Evolutionary conservation across 2,329 filamentous ascomycete species (phyloP).

Genomic region (Dichotomopilus funicola): DNA sequence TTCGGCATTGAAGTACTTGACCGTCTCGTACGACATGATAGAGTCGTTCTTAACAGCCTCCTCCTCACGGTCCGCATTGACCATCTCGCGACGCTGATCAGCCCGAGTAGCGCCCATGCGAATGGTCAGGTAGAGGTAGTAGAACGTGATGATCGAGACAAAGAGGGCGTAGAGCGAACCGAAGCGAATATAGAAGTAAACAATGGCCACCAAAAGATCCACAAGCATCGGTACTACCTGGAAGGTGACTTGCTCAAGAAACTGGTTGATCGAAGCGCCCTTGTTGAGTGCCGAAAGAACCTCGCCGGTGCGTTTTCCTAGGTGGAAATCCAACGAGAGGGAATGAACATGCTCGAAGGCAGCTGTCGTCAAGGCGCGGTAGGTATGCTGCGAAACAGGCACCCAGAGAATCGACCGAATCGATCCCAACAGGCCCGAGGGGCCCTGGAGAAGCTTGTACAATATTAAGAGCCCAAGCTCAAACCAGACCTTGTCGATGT

Average conservation of each 20-base stretch:
- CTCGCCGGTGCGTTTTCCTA: slow-evolving; percentile 94
- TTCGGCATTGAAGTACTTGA: slow-evolving; percentile 86
- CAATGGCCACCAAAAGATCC: slow-evolving; percentile 78
- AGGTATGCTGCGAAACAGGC: slow-evolving; percentile 93
- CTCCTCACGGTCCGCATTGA: slow-evolving; percentile 88
- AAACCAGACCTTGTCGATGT: slow-evolving; percentile 57
- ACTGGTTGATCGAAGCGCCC: slow-evolving; percentile 90
- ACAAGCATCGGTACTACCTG: slow-evolving; percentile 92
- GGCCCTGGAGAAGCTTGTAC: slow-evolving; percentile 78
- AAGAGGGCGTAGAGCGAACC: slow-evolving; percentile 88
- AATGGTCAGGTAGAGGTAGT: slow-evolving; percentile 94
- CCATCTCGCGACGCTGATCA: slow-evolving; percentile 86
- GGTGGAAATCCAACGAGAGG: slow-evolving; percentile 90
- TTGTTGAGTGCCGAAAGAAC: slow-evolving; percentile 94
- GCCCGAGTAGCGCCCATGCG: slow-evolving; percentile 91
- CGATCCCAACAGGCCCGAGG: slow-evolving; percentile 79
- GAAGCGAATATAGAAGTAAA: slow-evolving; percentile 70
- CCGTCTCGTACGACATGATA: slow-evolving; percentile 95
- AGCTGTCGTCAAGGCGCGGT: slow-evolving; percentile 85
- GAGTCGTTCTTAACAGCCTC: slow-evolving; percentile 98
- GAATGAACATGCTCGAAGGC: slow-evolving; percentile 97
- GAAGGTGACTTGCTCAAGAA: slow-evolving; percentile 93
- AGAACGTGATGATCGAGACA: slow-evolving; percentile 84
- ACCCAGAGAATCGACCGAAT: slow-evolving; percentile 85
- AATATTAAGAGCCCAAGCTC: slow-evolving; percentile 70